These are phyloP conservation scores for Aspergillus tamarii DNA, from an alignment of 2,329 filamentous ascomycete species.

Conservation along the genomic window DNA sequence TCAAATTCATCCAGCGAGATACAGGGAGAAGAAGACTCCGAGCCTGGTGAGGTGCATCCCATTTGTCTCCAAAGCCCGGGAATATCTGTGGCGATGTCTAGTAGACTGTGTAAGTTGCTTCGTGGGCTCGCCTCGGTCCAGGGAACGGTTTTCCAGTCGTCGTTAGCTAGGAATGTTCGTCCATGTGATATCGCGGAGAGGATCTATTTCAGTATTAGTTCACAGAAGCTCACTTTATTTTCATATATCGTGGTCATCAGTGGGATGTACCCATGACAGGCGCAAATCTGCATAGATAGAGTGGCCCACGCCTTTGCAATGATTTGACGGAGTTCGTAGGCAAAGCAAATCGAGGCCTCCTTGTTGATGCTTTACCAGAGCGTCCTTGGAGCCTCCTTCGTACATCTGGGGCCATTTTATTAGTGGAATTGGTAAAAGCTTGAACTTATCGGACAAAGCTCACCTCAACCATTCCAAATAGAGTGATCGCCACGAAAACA, in stretches of 20 bases:
- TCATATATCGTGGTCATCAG: not conserved
- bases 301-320: constrained; percentile 1
- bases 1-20: not conserved
- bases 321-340: not conserved
- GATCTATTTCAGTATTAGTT: not conserved
- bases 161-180: not conserved
- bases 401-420: not conserved
- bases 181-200: not conserved
- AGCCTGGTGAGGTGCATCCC: not conserved
- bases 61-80: not conserved
- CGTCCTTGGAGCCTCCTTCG: not conserved
- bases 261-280: not conserved
- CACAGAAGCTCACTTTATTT: not conserved
- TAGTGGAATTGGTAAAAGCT: not conserved
- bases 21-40: not conserved
- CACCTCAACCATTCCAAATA: constrained; percentile 3
- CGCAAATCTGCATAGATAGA: constrained; percentile 4
- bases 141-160: constrained; percentile 2
- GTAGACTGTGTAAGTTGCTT: not conserved
- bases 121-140: not conserved
- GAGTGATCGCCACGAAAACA: not conserved
- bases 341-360: not conserved
- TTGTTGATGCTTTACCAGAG: constrained; percentile 3
- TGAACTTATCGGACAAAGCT: too few species aligned
- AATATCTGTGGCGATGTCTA: constrained; percentile 1